Conservation (phyloP, 345 rosid species). For the Xanthoceras sorbifolium region DNA sequence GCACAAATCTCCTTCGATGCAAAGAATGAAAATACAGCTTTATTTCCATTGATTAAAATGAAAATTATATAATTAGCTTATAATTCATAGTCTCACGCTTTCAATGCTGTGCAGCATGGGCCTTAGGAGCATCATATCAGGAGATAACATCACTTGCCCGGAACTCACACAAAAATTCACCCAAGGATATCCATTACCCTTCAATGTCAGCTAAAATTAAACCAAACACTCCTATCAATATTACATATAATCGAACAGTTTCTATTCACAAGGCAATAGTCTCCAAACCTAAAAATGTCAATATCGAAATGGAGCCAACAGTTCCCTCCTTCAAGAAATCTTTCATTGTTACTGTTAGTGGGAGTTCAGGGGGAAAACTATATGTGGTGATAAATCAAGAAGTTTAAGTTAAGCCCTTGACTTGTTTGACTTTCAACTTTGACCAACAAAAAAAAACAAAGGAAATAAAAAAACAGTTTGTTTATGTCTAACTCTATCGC, state of each 20-base stretch:
- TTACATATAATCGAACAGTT: slow-evolving; percentile 35
- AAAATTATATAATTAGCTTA: neutral
- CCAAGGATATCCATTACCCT: slow-evolving; percentile 43
- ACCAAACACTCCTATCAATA: slow-evolving; percentile 5
- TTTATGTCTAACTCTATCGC: too few species aligned
- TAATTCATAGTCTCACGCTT: neutral
- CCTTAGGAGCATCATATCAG: slow-evolving; percentile 18
- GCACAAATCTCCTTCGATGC: neutral
- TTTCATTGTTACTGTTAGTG: slow-evolving; percentile 25
- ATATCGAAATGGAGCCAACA: slow-evolving; percentile 25
- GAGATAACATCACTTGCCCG: slow-evolving; percentile 35
- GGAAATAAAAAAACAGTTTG: too few species aligned
- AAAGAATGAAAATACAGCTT: neutral
- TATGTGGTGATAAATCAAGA: too few species aligned
- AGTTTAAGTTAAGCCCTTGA: too few species aligned
- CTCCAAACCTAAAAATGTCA: slow-evolving; percentile 9
- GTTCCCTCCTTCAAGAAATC: slow-evolving; percentile 26
- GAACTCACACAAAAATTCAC: neutral
- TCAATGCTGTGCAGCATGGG: slow-evolving; percentile 43
- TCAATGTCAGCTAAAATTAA: slow-evolving; percentile 32
- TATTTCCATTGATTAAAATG: neutral
- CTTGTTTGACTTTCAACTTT: too few species aligned
- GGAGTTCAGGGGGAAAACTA: slow-evolving; percentile 4
- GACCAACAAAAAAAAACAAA: too few species aligned
- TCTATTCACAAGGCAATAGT: slow-evolving; percentile 32